These are phyloP conservation scores for Sicyos edulis DNA, from an alignment of 306 rosid genomes.

Conservation along the genomic window DNA sequence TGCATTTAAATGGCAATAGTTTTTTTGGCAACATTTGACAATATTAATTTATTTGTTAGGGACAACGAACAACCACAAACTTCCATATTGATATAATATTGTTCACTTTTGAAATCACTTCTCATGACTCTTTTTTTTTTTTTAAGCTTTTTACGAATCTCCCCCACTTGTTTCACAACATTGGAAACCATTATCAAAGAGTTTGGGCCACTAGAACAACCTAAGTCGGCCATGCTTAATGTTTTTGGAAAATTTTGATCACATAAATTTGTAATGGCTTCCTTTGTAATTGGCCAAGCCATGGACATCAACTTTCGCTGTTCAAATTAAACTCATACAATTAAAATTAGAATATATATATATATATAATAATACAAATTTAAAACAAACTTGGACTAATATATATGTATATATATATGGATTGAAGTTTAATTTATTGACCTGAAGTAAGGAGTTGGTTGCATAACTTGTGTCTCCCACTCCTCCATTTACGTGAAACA, in stretches of 20 bases:
- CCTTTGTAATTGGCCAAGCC: conserved; percentile 38
- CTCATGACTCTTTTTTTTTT: too few relatives aligned
- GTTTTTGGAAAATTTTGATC: conserved; percentile 2
- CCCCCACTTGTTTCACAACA: conserved; percentile 29
- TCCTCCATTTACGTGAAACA: background rate
- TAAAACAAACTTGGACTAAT: too few relatives aligned
- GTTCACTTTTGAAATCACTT: too few relatives aligned
- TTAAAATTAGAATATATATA: too few relatives aligned
- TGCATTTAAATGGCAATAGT: too few relatives aligned
- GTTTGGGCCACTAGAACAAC: conserved; percentile 58
- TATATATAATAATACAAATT: too few relatives aligned
- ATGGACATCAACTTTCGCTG: conserved; percentile 34
- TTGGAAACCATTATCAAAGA: conserved; percentile 32
- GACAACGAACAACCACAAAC: too few relatives aligned
- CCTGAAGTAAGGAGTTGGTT: background rate
- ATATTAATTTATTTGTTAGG: too few relatives aligned
- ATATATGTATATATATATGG: too few relatives aligned
- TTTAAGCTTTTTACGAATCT: conserved; percentile 21
- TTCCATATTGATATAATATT: too few relatives aligned
- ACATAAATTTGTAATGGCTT: conserved; percentile 35
- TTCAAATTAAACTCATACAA: background rate
- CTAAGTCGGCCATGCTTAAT: conserved; percentile 44
- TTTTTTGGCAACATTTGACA: too few relatives aligned
- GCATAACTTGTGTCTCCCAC: background rate
- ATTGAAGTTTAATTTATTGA: too few relatives aligned